Conservation (phyloP, 2,329 filamentous ascomycete genomes). For the Sporothrix variecibatus region DNA sequence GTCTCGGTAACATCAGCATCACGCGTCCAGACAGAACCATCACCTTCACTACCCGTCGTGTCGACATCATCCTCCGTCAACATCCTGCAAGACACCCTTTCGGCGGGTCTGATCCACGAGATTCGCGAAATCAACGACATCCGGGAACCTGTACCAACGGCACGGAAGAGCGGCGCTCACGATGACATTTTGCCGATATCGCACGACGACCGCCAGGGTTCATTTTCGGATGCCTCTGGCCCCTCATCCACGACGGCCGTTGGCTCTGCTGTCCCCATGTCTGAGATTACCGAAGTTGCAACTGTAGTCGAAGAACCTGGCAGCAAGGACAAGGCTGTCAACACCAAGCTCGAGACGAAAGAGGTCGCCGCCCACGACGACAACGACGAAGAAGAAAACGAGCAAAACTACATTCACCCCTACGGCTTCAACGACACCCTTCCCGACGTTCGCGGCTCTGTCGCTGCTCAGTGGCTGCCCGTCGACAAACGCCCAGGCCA, state of each 20-base stretch:
- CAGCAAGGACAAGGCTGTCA: neutral
- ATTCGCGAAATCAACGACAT: constrained; percentile 17
- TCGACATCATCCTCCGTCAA: constrained; percentile 11
- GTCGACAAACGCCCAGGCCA: constrained; percentile 71
- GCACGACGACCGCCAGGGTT: neutral
- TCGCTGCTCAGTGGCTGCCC: constrained; percentile 68
- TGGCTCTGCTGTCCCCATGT: constrained; percentile 4
- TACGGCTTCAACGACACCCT: constrained; percentile 37
- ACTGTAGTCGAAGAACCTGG: neutral
- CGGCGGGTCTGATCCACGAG: constrained; percentile 15
- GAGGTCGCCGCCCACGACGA: constrained; percentile 39
- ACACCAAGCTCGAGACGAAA: neutral
- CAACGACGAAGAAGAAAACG: constrained; percentile 50
- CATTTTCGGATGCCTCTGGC: constrained; percentile 18
- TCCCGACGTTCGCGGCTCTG: constrained; percentile 48
- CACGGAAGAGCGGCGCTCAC: constrained; percentile 6
- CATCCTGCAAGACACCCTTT: constrained; percentile 2
- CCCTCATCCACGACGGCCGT: constrained; percentile 14
- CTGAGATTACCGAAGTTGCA: constrained; percentile 19
- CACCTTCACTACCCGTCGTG: neutral
- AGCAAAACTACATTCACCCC: constrained; percentile 46
- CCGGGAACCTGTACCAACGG: neutral
- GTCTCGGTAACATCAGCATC: neutral
- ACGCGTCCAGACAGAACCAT: neutral
- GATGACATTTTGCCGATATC: neutral